Base-by-base conservation (phyloP, 2,329 filamentous ascomycete genomes). In the Fusarium scirpi region DNA sequence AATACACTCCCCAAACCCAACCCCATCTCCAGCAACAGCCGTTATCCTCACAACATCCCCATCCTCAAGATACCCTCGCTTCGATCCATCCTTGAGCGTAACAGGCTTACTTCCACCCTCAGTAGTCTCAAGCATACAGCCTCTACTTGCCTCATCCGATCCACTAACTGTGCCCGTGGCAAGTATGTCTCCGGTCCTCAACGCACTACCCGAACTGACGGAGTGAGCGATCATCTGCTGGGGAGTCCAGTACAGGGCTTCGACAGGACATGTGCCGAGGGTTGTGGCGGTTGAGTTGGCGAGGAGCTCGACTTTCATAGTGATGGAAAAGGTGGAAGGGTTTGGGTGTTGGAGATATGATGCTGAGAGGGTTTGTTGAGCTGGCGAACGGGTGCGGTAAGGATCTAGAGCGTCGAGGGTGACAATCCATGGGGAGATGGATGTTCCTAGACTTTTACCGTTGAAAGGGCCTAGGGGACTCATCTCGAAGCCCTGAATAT, bases 401-500 rank as follows among this genome's bases (percentile, higher is more conserved):
- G 89, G 84, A 7, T 87, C 81, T n/a, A 91, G 75, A 0, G 89
- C 89, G 38, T 90, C 88, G 3, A 87, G 78, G 0, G 87, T 89
- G 6, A 91, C 77, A 15, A 91, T 79, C 89, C 89, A 91, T 0
- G 89, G 87, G 0, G 85, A 87, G 24, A 91, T 85, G 1, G 82
- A 84, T 0, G 88, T 91, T 9, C 83, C 84, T 45, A 90, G 89
- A 32, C 84, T 85, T 75, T 91, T 91, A 4, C 85, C 83, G 53
- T 90, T 89, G 55, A 90, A 83, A 0, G 89, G 89, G 0, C 89
- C 89, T 0, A 90, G 78, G 0, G 88, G 88, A 5, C 80, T 80
- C 87, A 90, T 90, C 70, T 91, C 89, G 24, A 87, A 80, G 0
- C 78, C 83, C 75, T 91, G 89, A 22, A 91, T 87, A 73, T 91